Base-by-base conservation (phyloP, 1,139 yeast genomes). In the Scheffersomyces stambukii region DNA sequence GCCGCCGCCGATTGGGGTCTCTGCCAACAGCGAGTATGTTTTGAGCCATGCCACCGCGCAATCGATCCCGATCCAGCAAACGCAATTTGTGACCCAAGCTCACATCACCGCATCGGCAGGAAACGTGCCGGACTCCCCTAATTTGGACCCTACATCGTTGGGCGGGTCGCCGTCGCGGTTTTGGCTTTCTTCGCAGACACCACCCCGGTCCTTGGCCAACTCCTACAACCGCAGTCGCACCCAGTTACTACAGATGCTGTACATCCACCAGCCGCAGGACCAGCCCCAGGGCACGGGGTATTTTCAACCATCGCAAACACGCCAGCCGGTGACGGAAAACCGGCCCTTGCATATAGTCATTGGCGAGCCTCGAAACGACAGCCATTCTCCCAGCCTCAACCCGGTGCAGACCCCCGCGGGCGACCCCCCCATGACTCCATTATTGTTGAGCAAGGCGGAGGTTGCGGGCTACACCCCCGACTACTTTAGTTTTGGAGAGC, bases 81-180 rank as follows among this genome's bases (percentile, higher is more conserved):
- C 29, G 16, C 39, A 19, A n/a, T 21, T 28, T 25, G 18, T 32
- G 19, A 35, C 25, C 19, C 38, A 23, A 36, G 7, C 13, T n/a
- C n/a, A 19, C 16, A 28, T 25, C 4, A 28, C 37, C 33, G 23
- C 23, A 17, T 27, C 21, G 4, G 27, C 16, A 24, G 16, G 16
- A 15, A 11, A 6, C 19, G 52, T 54, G 4, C 78, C 80, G 0
- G 77, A 70, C 35, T 70, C 77, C 2, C 80, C 80, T 1, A 60
- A 57, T 35, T 51, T 74, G 33, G 68, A 60, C 31, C 79, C 81
- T 2, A 61, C 70, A 1, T 72, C 78, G 3, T 31, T 74, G 12
- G 71, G 72, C 3, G 76, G 75, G 1, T 71, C 77, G 3, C 81
- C 81, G 1, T 71, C 78, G 5, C 50, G 74, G 27, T 71, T 74